A percentile compares a stretch with the other conserved stretches of the same genome.
These are phyloP conservation scores for Xylaria cubensis DNA, from an alignment of 495 filamentous ascomycete species.

Conservation along the genomic window DNA sequence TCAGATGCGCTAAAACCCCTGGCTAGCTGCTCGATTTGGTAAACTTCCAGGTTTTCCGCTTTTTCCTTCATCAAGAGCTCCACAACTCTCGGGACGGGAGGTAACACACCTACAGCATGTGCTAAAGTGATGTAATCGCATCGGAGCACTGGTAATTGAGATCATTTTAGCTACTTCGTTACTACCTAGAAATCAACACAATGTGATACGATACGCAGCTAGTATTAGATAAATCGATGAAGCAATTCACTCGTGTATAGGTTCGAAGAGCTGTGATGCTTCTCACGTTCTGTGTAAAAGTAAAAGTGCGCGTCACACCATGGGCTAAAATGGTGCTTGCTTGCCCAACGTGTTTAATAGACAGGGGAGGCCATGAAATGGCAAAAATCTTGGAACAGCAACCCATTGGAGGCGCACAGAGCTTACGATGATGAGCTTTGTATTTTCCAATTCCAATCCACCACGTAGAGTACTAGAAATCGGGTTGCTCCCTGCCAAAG, in stretches of 20 bases:
- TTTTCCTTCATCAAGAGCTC: neutral
- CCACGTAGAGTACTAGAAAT: slow-evolving; percentile 7
- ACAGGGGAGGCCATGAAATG: neutral
- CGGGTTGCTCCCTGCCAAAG: neutral
- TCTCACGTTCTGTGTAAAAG: neutral
- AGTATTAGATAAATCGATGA: neutral
- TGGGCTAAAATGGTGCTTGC: neutral
- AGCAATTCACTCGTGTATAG: neutral
- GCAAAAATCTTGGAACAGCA: slow-evolving; percentile 11
- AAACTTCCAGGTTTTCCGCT: neutral
- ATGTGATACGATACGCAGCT: neutral
- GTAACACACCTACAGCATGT: neutral
- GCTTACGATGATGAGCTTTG: neutral
- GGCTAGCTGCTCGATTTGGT: slow-evolving; percentile 13
- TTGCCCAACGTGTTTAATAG: neutral
- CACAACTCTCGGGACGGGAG: slow-evolving; percentile 8
- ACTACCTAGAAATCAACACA: neutral
- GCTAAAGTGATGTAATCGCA: neutral
- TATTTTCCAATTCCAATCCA: neutral
- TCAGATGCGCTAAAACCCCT: slow-evolving; percentile 10
- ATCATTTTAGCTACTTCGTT: neutral
- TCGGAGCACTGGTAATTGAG: neutral
- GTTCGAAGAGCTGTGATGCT: neutral
- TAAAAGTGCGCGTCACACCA: neutral
- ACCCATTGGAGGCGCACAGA: neutral